Base-by-base conservation (phyloP, 2,329 filamentous ascomycete species). In the Verticillium nonalfalfae region DNA sequence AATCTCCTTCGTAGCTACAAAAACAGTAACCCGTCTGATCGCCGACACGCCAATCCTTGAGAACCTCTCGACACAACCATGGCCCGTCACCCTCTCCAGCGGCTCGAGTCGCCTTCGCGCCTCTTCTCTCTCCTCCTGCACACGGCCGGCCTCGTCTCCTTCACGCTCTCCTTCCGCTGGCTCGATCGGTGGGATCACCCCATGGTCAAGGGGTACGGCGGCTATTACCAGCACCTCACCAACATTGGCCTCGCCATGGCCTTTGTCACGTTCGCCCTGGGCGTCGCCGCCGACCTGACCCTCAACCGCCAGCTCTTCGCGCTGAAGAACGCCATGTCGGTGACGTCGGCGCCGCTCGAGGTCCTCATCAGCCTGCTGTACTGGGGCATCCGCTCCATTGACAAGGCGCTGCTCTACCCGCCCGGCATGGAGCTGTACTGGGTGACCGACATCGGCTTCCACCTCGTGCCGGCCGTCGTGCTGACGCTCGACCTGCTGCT, bases 171-270 rank as follows among this genome's bases (percentile, higher is more conserved):
- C 58, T 87, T 85, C 70, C 72, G 76, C 62, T 85, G 82, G 66
- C 74, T 87, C 2, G 67, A 71, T 15, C 65, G 68, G 13, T 84
- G 79, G 73, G 81, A 84, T 1, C 81, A 78, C 11, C 73, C 78
- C 59, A 80, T 87, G 55, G 81, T 82, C 58, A 75, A 79, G 0
- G 80, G 85, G 1, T 90, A 88, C 67, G 89, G 89, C 61, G 82
- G 88, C 75, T 83, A 90, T 69, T 83, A 87, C 64, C 87, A 90
- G 72, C 91, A 89, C 69, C 80, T 93, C 36, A 93, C 89, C 66
- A 91, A 91, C 69, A 82, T 92, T 62, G 89, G 88, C 33, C 81
- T 92, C 54, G 76, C 80, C 1, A 75, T 89, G 31, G 81, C 88
- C 1, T 79, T 84, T 11, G 66, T 80, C 56, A 88, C 86, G 58